These are phyloP conservation scores for Camellia japonica DNA, from an alignment of 148 eudicot species.

Conservation along the genomic window DNA sequence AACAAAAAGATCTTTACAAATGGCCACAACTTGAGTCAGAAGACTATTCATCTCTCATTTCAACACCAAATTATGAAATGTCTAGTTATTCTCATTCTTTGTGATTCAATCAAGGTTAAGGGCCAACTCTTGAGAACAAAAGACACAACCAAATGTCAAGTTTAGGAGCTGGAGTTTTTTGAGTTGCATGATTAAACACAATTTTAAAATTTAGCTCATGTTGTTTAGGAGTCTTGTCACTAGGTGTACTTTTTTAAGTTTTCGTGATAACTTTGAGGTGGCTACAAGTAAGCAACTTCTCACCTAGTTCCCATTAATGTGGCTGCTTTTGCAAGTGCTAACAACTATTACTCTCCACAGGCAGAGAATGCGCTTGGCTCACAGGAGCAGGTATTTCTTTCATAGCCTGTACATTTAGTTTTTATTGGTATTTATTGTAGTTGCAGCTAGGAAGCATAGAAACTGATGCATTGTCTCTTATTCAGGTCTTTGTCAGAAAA, in stretches of 20 bases:
- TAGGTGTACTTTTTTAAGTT: neutral
- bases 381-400: constrained; percentile 35
- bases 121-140: neutral
- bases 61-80: neutral
- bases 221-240: neutral
- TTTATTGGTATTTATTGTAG: neutral
- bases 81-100: neutral
- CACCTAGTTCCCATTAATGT: neutral
- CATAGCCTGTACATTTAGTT: neutral
- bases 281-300: neutral
- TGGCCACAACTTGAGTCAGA: too few species aligned
- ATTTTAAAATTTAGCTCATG: neutral
- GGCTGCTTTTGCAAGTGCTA: constrained; percentile 6
- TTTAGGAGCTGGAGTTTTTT: neutral
- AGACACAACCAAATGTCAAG: too few species aligned
- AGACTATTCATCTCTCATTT: too few species aligned
- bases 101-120: neutral
- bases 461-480: constrained; percentile 13
- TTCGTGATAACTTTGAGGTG: neutral
- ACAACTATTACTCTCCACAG: constrained; percentile 14
- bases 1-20: neutral
- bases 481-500: constrained; percentile 35
- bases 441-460: constrained; percentile 2
- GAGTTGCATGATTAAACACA: neutral
- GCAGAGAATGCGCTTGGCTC: constrained; percentile 28